A percentile compares a stretch with the other conserved stretches of the same genome.
These are phyloP conservation scores for Glomus cerebriforme DNA, from an alignment of 192 early-diverging fungal genomes.

Conservation along the genomic window DNA sequence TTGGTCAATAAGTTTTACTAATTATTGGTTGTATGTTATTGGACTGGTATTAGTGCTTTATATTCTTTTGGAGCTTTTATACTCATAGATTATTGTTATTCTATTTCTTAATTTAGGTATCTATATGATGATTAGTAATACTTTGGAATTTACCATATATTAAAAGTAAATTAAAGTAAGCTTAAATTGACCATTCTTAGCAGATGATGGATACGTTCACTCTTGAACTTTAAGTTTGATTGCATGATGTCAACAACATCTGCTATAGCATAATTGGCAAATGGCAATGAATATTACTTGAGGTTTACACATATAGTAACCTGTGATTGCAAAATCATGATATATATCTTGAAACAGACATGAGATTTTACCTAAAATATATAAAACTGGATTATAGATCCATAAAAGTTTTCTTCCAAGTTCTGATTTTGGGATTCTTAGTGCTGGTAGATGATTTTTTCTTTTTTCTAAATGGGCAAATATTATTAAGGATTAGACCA, in stretches of 20 bases:
- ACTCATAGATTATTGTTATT: too few species aligned
- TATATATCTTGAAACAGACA: neutral
- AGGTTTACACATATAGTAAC: neutral
- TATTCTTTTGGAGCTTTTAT: too few species aligned
- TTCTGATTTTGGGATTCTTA: neutral
- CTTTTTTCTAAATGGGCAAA: neutral
- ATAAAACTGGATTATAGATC: conserved; percentile 2
- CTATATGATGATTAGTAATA: too few species aligned
- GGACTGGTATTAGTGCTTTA: too few species aligned
- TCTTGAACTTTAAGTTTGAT: neutral
- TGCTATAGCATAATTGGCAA: conserved; percentile 2
- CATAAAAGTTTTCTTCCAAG: neutral
- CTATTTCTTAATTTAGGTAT: too few species aligned
- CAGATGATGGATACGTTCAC: neutral
- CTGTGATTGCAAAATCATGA: neutral
- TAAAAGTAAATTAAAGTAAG: too few species aligned
- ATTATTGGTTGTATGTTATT: too few species aligned
- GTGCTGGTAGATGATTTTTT: neutral
- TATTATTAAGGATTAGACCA: neutral
- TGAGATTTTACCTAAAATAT: conserved; percentile 10
- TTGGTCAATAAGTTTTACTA: too few species aligned
- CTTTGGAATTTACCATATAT: too few species aligned
- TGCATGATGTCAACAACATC: neutral
- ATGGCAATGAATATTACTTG: neutral
- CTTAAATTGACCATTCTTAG: neutral